Conservation (phyloP, 2,329 filamentous ascomycete species). For the Penicillium sp. region DNA sequence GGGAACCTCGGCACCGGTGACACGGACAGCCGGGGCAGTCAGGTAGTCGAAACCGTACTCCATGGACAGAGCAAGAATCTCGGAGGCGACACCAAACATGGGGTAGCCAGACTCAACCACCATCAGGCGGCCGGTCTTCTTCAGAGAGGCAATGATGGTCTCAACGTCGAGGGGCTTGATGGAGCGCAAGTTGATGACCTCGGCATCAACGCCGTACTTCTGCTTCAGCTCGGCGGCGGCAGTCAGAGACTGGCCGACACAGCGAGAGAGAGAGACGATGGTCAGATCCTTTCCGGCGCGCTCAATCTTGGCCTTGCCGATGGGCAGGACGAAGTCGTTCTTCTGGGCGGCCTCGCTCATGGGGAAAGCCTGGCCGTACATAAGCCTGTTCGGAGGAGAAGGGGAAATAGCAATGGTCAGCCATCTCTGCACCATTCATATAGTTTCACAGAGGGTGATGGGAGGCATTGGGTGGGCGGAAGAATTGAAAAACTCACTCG, state of each 20-base stretch:
- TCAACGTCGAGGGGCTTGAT: conserved; percentile 96
- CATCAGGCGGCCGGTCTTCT: conserved; percentile 94
- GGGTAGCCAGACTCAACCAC: conserved; percentile 94
- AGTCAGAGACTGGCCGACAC: conserved; percentile 82
- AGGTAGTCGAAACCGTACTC: conserved; percentile 99
- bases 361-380: conserved; percentile 92
- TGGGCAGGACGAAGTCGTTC: conserved; percentile 92
- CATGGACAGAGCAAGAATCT: conserved; percentile 91
- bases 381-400: conserved; percentile 46
- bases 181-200: conserved; percentile 97
- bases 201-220: conserved; percentile 91
- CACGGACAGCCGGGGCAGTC: conserved; percentile 82
- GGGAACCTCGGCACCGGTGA: conserved; percentile 94
- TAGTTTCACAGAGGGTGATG: no score
- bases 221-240: conserved; percentile 89
- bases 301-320: conserved; percentile 99
- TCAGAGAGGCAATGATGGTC: conserved; percentile 90
- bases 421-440: not conserved
- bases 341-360: conserved; percentile 96
- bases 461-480: no score
- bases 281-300: conserved; percentile 92
- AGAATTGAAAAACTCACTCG: conserved; percentile 48
- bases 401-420: conserved; percentile 19
- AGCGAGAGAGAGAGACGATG: conserved; percentile 89
- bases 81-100: conserved; percentile 83